phyloP scores from a whole-genome alignment of 2,329 filamentous ascomycete genomes.

The Aureobasidium sp. region DNA sequence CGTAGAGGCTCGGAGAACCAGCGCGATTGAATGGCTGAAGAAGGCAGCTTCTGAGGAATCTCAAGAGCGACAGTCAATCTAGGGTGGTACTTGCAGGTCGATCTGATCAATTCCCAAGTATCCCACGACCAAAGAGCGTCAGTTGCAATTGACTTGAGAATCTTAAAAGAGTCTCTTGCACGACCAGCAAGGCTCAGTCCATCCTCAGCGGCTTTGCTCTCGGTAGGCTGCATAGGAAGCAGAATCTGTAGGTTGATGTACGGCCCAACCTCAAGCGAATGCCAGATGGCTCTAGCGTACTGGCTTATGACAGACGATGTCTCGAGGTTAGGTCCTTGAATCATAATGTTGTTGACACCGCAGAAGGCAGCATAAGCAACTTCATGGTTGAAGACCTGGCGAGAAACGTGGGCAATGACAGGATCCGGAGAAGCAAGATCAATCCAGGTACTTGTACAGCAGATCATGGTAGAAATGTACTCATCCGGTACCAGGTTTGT shows the following conservation, averaged over 20 bases:
- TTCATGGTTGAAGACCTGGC: conserved; percentile 84
- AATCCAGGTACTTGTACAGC: conserved; percentile 83
- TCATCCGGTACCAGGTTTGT: conserved; percentile 64
- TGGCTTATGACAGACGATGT: conserved; percentile 39
- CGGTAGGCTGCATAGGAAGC: conserved; percentile 69
- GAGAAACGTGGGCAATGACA: conserved; percentile 74
- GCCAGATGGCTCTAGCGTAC: conserved; percentile 76
- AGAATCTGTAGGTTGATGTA: conserved; percentile 76
- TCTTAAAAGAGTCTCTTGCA: conserved; percentile 5
- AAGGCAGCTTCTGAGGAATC: conserved; percentile 54
- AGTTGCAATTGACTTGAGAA: neutral
- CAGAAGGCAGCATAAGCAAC: conserved; percentile 94
- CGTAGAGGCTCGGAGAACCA: conserved; percentile 59
- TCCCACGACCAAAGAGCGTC: conserved; percentile 64
- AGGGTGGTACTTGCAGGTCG: conserved; percentile 74
- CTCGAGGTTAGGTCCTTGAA: conserved; percentile 66
- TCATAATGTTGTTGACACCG: conserved; percentile 73
- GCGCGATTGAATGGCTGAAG: conserved; percentile 47
- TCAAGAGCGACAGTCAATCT: conserved; percentile 66
- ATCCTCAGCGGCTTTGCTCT: neutral
- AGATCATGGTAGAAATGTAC: conserved; percentile 66
- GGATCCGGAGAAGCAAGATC: conserved; percentile 79
- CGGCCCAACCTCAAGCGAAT: conserved; percentile 65
- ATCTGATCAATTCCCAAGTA: conserved; percentile 82
- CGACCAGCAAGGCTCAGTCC: neutral